Evolutionary conservation across 768 basidiomycete genomes (phyloP).

Genomic region (Serpula lacrymans): DNA sequence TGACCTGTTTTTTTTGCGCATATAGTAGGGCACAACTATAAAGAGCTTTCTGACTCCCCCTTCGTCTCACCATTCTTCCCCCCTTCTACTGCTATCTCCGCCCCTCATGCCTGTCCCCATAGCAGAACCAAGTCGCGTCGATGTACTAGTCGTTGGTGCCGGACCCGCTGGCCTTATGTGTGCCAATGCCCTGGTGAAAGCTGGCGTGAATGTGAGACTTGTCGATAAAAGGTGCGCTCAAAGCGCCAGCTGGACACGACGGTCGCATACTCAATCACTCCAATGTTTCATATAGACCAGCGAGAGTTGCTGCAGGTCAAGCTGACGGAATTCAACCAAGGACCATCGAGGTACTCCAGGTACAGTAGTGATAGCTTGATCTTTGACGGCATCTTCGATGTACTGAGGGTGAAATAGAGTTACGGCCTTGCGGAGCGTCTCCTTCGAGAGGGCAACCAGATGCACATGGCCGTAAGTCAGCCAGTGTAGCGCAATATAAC

Average conservation of each 20-base stretch:
- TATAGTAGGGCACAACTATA: neutral
- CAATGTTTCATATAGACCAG: slow-evolving; percentile 28
- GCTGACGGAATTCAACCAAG: slow-evolving; percentile 57
- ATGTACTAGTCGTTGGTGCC: slow-evolving; percentile 48
- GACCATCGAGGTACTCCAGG: slow-evolving; percentile 54
- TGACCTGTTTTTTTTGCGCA: neutral
- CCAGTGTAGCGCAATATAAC: no score
- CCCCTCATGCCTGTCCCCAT: no score
- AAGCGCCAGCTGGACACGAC: neutral
- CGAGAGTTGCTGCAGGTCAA: slow-evolving; percentile 42
- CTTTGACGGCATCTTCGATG: neutral
- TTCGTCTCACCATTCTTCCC: neutral
- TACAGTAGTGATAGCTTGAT: no score
- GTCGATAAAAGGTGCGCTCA: slow-evolving; percentile 41
- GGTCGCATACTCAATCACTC: neutral
- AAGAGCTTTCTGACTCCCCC: neutral
- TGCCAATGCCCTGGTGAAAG: slow-evolving; percentile 47
- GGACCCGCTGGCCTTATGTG: slow-evolving; percentile 66
- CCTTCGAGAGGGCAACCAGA: slow-evolving; percentile 59
- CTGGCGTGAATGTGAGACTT: slow-evolving; percentile 43
- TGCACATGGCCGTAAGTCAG: slow-evolving; percentile 61
- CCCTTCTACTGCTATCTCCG: no score
- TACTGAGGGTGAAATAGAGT: slow-evolving; percentile 57
- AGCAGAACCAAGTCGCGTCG: slow-evolving; percentile 28
- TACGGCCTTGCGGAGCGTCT: slow-evolving; percentile 72